phyloP scores from a whole-genome alignment of 495 filamentous ascomycete species.

The Delitschia confertaspora region DNA sequence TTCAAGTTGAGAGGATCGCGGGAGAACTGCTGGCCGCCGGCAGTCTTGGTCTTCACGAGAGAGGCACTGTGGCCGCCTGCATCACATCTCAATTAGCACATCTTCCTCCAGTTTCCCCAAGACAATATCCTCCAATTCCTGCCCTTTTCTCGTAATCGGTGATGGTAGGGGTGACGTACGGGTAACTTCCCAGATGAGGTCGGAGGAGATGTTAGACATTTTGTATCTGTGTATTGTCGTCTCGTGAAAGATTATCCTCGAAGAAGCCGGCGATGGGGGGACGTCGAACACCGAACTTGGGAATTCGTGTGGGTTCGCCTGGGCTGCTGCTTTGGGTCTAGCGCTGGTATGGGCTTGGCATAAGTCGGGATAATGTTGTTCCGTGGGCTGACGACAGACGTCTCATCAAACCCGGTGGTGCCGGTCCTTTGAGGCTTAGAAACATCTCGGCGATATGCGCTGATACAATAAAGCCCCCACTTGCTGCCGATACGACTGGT shows the following conservation, averaged over 20 bases:
- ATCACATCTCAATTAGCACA: constrained; percentile 8
- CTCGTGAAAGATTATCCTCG: background rate
- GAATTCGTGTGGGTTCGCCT: constrained; percentile 2
- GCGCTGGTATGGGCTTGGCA: too few species aligned
- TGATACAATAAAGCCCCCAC: too few species aligned
- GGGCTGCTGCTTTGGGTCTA: constrained; percentile 1
- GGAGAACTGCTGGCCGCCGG: constrained; percentile 77
- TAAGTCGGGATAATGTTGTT: too few species aligned
- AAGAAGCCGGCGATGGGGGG: background rate
- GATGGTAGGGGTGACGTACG: constrained; percentile 50
- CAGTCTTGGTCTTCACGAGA: constrained; percentile 77
- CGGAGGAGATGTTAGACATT: constrained; percentile 58
- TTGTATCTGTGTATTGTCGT: constrained; percentile 5
- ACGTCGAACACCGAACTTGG: background rate
- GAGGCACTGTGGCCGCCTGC: constrained; percentile 71
- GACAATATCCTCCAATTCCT: background rate
- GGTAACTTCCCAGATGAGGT: constrained; percentile 84
- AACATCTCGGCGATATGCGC: too few species aligned
- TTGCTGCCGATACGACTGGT: too few species aligned
- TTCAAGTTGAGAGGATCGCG: constrained; percentile 82
- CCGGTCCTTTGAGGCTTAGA: too few species aligned
- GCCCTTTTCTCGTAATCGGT: background rate
- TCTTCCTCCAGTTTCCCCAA: constrained; percentile 1
- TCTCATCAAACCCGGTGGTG: too few species aligned
- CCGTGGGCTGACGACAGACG: too few species aligned